Conservation (phyloP, 257 asterid species). For the Nicotiana paniculata region DNA sequence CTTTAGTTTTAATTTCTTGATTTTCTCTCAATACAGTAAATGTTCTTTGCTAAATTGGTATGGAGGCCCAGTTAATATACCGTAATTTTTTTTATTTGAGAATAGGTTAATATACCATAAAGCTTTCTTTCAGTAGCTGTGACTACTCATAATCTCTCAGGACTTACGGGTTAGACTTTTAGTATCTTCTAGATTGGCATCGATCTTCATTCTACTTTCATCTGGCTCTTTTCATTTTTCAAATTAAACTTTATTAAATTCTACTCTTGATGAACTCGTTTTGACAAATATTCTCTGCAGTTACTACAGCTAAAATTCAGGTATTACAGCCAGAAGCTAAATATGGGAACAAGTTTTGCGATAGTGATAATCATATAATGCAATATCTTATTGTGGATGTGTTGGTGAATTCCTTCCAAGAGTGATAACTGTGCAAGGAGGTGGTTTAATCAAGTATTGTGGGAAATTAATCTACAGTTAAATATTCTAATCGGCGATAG, state of each 20-base stretch:
- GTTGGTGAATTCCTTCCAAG: slow-evolving; percentile 18
- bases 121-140: neutral
- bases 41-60: too few species aligned
- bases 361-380: slow-evolving; percentile 63
- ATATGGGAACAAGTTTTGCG: slow-evolving; percentile 55
- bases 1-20: too few species aligned
- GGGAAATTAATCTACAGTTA: slow-evolving; percentile 20
- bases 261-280: slow-evolving; percentile 12
- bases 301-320: slow-evolving; percentile 44
- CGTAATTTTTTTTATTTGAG: too few species aligned
- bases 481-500: slow-evolving; percentile 17
- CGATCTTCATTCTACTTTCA: neutral
- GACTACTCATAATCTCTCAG: neutral
- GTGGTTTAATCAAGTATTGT: slow-evolving; percentile 19
- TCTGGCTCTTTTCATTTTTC: neutral
- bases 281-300: slow-evolving; percentile 35
- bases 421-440: slow-evolving; percentile 35
- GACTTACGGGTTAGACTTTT: neutral
- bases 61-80: too few species aligned
- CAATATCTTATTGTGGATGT: slow-evolving; percentile 34
- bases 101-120: too few species aligned
- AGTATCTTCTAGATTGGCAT: neutral
- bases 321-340: slow-evolving; percentile 72
- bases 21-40: too few species aligned
- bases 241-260: neutral